Conservation (phyloP, 768 basidiomycete genomes). For the Russula virescens region DNA sequence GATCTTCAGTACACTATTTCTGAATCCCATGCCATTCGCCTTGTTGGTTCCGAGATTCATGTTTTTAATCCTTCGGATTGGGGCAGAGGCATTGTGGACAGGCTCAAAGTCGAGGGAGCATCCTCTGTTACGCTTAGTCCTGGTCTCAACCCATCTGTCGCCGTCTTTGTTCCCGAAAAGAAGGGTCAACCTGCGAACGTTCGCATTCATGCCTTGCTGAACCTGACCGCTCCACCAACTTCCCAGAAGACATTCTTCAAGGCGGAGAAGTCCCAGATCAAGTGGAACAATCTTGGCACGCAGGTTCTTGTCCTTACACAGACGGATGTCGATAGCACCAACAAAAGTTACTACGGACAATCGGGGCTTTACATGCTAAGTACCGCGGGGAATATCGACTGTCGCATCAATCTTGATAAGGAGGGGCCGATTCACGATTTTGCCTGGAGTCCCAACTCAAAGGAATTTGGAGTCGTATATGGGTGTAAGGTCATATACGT, state of each 20-base stretch:
- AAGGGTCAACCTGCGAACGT: conserved; percentile 91
- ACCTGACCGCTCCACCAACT: conserved; percentile 58
- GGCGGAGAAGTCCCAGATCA: conserved; percentile 87
- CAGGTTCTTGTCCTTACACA: conserved; percentile 88
- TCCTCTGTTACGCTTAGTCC: conserved; percentile 72
- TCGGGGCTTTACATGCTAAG: conserved; percentile 91
- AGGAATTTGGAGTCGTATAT: conserved; percentile 95
- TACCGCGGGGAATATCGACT: conserved; percentile 90
- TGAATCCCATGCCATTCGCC: conserved; percentile 78
- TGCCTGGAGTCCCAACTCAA: conserved; percentile 91
- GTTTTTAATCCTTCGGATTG: conserved; percentile 78
- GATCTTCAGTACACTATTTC: conserved; percentile 87
- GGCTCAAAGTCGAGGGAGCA: conserved; percentile 79
- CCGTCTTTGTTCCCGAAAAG: conserved; percentile 90
- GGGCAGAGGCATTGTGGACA: conserved; percentile 73
- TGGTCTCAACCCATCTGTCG: conserved; percentile 82
- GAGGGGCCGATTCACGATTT: conserved; percentile 98
- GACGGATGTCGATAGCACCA: conserved; percentile 94
- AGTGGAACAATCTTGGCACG: conserved; percentile 95
- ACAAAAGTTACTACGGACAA: conserved; percentile 98
- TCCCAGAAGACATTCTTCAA: conserved; percentile 94
- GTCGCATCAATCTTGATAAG: conserved; percentile 83
- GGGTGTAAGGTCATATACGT: conserved; percentile 65
- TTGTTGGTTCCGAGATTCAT: conserved; percentile 78
- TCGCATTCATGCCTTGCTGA: conserved; percentile 71